These are phyloP conservation scores for Phytophthora pluvialis DNA, from an alignment of 352 stramenopile species.

Conservation along the genomic window DNA sequence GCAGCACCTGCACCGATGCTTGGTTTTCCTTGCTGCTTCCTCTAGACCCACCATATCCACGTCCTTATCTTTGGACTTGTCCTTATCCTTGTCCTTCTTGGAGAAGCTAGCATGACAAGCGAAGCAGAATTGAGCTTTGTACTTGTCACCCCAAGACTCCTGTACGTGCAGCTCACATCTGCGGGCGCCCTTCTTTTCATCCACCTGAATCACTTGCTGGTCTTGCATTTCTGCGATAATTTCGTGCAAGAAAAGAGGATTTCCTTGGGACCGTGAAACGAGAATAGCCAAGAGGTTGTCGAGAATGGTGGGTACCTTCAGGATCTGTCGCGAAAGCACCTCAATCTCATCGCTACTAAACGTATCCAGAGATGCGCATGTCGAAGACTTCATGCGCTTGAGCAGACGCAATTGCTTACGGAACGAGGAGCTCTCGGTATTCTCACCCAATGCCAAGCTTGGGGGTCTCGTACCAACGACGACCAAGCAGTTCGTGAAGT, in stretches of 20 bases:
- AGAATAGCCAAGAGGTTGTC: constrained; percentile 69
- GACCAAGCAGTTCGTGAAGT: constrained; percentile 87
- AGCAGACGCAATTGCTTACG: constrained; percentile 77
- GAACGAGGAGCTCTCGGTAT: constrained; percentile 81
- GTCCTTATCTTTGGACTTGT: constrained; percentile 13
- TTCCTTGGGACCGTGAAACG: constrained; percentile 79
- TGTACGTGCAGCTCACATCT: constrained; percentile 80
- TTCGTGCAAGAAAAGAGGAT: constrained; percentile 84
- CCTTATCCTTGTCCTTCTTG: constrained; percentile 54
- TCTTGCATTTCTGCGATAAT: constrained; percentile 86
- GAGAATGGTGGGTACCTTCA: constrained; percentile 68
- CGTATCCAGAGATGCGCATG: constrained; percentile 55
- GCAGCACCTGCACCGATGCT: constrained; percentile 84
- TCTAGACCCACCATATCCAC: constrained; percentile 18
- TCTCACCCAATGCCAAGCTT: constrained; percentile 64
- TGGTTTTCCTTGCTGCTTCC: constrained; percentile 37
- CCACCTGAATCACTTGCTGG: constrained; percentile 79
- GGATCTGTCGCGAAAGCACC: constrained; percentile 63
- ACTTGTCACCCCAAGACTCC: constrained; percentile 84
- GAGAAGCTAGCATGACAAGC: constrained; percentile 67
- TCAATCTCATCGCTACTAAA: constrained; percentile 66
- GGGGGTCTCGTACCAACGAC: constrained; percentile 76
- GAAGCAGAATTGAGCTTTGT: constrained; percentile 73
- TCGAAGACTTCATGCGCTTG: constrained; percentile 67
- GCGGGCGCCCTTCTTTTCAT: constrained; percentile 46